These are phyloP conservation scores for Yarrowia divulgata DNA, from an alignment of 805 yeast species.

Conservation along the genomic window DNA sequence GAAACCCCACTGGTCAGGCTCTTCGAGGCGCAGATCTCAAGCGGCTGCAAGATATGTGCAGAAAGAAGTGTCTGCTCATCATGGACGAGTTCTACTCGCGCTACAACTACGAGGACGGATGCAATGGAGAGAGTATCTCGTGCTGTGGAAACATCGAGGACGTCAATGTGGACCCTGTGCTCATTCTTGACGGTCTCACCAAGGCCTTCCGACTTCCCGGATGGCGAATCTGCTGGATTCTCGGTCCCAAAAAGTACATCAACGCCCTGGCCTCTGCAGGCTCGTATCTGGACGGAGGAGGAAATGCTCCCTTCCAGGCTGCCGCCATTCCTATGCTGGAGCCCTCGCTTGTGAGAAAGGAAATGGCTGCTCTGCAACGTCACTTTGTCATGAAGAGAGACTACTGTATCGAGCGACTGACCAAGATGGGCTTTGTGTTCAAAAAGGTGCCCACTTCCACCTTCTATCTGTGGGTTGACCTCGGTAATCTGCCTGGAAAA, in stretches of 20 bases:
- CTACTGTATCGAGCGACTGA: constrained; percentile 58
- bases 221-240: constrained; percentile 69
- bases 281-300: constrained; percentile 66
- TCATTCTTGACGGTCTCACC: constrained; percentile 66
- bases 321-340: constrained; percentile 64
- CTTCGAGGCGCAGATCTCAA: constrained; percentile 58
- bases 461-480: constrained; percentile 66
- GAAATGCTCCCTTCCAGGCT: constrained; percentile 66
- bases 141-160: constrained; percentile 62
- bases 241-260: constrained; percentile 68
- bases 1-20: constrained; percentile 68
- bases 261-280: constrained; percentile 64
- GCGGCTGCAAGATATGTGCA: constrained; percentile 60
- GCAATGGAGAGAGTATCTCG: constrained; percentile 60
- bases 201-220: constrained; percentile 69
- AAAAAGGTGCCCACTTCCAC: constrained; percentile 63
- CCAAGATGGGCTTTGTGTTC: constrained; percentile 62
- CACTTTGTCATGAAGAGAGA: constrained; percentile 67
- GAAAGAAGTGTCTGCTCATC: constrained; percentile 60
- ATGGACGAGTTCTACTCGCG: constrained; percentile 72
- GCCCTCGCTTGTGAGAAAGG: constrained; percentile 58
- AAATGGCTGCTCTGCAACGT: constrained; percentile 64
- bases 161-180: constrained; percentile 64
- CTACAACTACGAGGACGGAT: constrained; percentile 61
- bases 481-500: constrained; percentile 63